Evolutionary conservation across 768 basidiomycete species (phyloP), one percentile per base, ranked within the genome.

Genomic region (Steccherinum ochraceum): DNA sequence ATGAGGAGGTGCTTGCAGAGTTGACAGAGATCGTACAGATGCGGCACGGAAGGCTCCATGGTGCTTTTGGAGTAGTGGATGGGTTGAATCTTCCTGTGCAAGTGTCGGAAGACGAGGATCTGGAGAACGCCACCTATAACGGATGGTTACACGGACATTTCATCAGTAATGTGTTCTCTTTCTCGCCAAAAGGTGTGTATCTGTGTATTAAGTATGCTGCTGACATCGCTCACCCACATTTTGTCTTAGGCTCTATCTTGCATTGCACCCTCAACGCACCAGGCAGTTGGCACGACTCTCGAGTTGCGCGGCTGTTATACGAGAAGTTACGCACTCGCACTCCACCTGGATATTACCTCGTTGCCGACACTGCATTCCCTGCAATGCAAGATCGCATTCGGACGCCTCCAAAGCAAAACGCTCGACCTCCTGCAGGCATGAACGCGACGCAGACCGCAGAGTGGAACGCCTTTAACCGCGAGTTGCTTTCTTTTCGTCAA

Each of bases 251-350:
- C 76, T 73, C 72, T 25, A 50, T 52, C 5, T 64, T 77, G 5
- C 69, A 76, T 59, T 58, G 53, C 5, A 58, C 56, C 7, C 46
- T 70, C 12, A 77, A 77, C 60, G 63, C 67, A 0, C 75, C 74
- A 0, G 72, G 75, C 10, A 76, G 74, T 54, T 79, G 74, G 75
- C 77, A 78, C 57, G 72, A 79, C 52, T 64, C 72, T 5, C 63
- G 58, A 20, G 67, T 77, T 51, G 72, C 74, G 1, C 58, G 55
- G 3, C 65, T 61, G 1, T 69, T 79, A 12, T 77, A 72, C 52
- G 48, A 69, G 5, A 65, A 64, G 25, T 59, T 75, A 0, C 54
- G 48, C 0, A 59, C 48, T 1, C 19, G 57, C 2, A 75, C 69
- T 19, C 75, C 73, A 0, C 63, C 68, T 1, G 70, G 70, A 1